phyloP scores from a whole-genome alignment of 371 early-diverging fungal species.

The Massospora cicadina region DNA sequence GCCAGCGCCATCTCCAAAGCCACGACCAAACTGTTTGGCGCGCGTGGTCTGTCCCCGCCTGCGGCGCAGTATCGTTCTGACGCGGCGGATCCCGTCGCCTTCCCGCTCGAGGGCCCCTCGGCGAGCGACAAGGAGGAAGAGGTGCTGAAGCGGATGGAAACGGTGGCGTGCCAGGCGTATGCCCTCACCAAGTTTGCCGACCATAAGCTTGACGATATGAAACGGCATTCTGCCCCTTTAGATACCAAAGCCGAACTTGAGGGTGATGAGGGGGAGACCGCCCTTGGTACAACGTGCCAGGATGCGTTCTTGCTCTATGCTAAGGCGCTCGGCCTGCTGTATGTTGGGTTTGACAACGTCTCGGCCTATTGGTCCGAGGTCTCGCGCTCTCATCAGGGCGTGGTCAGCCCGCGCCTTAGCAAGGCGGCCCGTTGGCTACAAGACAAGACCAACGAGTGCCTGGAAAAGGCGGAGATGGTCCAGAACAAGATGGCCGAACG shows the following conservation, averaged over 20 bases:
- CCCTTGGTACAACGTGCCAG: constrained; percentile 2
- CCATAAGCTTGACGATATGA: constrained; percentile 24
- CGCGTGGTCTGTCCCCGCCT: constrained; percentile 28
- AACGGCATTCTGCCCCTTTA: constrained; percentile 13
- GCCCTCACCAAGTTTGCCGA: constrained; percentile 40
- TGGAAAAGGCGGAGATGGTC: constrained; percentile 54
- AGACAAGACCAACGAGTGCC: constrained; percentile 64
- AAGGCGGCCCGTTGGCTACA: constrained; percentile 71
- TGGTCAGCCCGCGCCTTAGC: not conserved
- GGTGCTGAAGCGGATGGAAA: constrained; percentile 30
- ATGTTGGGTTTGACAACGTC: constrained; percentile 8
- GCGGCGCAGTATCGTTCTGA: not conserved
- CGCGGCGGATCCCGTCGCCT: not conserved
- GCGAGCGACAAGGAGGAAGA: constrained; percentile 17
- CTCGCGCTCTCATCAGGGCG: not conserved
- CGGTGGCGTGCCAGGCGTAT: constrained; percentile 39
- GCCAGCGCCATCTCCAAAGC: constrained; percentile 40
- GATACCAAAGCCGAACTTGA: constrained; percentile 13
- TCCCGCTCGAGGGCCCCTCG: not conserved
- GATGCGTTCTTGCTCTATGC: not conserved
- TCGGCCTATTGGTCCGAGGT: not conserved
- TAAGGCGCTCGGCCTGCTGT: constrained; percentile 11
- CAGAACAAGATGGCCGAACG: not conserved
- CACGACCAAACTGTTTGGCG: constrained; percentile 34
- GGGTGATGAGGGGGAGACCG: constrained; percentile 9